phyloP scores from a whole-genome alignment of 768 basidiomycete genomes.

The Candolleomyces eurysporus region DNA sequence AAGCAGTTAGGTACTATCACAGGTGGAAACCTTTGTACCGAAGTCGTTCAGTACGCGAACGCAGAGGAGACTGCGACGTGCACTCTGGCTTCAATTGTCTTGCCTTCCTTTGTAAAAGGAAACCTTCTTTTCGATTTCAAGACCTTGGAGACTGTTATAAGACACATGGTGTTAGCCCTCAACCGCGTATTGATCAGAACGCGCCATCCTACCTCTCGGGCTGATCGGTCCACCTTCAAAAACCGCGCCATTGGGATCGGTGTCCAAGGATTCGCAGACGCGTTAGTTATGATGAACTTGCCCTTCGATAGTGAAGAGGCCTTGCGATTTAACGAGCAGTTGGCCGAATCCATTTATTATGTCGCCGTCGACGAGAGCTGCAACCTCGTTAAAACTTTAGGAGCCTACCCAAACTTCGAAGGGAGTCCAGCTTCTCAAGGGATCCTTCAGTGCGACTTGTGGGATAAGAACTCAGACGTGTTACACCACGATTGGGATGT shows the following conservation, averaged over 20 bases:
- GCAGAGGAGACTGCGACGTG: not conserved
- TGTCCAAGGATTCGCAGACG: slow-evolving; percentile 81
- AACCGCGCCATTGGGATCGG: slow-evolving; percentile 83
- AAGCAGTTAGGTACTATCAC: not conserved
- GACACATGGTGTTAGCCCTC: not conserved
- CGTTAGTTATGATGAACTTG: slow-evolving; percentile 81
- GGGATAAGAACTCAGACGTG: not conserved
- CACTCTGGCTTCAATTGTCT: not conserved
- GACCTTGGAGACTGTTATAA: not conserved
- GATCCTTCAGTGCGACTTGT: not conserved
- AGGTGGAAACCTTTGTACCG: not conserved
- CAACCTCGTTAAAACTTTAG: slow-evolving; percentile 63
- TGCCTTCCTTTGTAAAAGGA: not conserved
- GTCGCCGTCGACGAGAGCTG: slow-evolving; percentile 71
- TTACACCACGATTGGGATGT: too few relatives aligned
- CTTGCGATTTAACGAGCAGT: slow-evolving; percentile 69
- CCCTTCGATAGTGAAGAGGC: slow-evolving; percentile 76
- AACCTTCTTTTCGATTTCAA: not conserved
- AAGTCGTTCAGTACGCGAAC: not conserved
- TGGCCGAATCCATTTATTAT: slow-evolving; percentile 88
- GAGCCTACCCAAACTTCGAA: slow-evolving; percentile 61
- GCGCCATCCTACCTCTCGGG: slow-evolving; percentile 32
- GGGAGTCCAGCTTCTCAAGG: slow-evolving; percentile 56
- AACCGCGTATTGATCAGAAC: too few relatives aligned
- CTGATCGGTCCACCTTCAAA: slow-evolving; percentile 72